Evolutionary conservation across 495 filamentous ascomycete genomes (phyloP).

Genomic region (Penicillium angulare): DNA sequence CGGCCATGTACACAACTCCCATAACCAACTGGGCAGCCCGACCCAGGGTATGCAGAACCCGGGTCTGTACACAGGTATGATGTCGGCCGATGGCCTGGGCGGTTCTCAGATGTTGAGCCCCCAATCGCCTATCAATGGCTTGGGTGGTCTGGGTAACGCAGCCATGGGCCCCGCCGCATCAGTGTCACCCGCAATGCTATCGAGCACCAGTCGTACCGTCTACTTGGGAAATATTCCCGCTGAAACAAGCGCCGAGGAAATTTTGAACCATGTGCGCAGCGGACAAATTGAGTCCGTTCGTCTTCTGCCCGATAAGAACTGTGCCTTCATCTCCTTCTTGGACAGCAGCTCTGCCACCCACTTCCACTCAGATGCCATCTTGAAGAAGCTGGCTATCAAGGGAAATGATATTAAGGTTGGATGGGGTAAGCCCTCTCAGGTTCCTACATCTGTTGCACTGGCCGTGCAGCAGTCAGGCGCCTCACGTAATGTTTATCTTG

Average conservation of each 20-base stretch:
- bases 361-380: conserved; percentile 98
- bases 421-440: conserved; percentile 98
- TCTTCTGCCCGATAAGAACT: conserved; percentile 97
- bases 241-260: conserved; percentile 97
- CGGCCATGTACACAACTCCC: conserved; percentile 55
- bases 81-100: conserved; percentile 72
- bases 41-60: conserved; percentile 66
- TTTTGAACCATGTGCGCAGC: conserved; percentile 93
- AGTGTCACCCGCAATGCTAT: conserved; percentile 75
- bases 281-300: conserved; percentile 98
- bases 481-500: conserved; percentile 97
- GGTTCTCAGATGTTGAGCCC: conserved; percentile 71
- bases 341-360: conserved; percentile 96
- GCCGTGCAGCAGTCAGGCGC: conserved; percentile 97
- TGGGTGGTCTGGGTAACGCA: conserved; percentile 57
- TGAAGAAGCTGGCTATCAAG: conserved; percentile 97
- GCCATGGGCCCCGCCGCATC: conserved; percentile 63
- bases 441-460: conserved; percentile 92
- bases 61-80: conserved; percentile 72
- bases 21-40: conserved; percentile 55
- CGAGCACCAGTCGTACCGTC: conserved; percentile 91
- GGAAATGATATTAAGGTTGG: conserved; percentile 99
- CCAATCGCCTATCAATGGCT: conserved; percentile 81
- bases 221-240: conserved; percentile 97
- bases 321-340: conserved; percentile 98